Percentiles rank a stretch among this genome's conserved stretches.
These are phyloP conservation scores for Aspergillus tamarii DNA, from an alignment of 2,329 filamentous ascomycete genomes.

Conservation along the genomic window DNA sequence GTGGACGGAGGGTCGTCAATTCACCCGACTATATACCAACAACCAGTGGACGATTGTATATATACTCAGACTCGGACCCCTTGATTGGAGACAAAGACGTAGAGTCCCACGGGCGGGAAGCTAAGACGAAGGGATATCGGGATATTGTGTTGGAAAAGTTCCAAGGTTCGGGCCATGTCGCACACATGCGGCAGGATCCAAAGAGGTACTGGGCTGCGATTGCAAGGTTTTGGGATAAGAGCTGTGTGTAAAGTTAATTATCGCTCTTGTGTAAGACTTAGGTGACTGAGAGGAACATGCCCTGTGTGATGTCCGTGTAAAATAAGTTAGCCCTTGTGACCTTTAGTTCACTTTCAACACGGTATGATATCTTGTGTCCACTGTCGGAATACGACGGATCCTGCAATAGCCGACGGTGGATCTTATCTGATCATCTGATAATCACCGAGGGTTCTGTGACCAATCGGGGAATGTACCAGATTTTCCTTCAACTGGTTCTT, in stretches of 20 bases:
- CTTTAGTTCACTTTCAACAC: neutral
- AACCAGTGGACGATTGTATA: constrained; percentile 2
- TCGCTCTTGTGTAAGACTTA: neutral
- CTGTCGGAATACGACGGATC: neutral
- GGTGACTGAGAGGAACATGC: neutral
- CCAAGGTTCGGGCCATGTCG: constrained; percentile 8
- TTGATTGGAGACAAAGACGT: constrained; percentile 6
- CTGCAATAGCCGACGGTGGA: neutral
- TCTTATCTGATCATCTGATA: constrained; percentile 12
- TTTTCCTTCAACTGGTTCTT: neutral
- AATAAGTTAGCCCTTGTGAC: neutral
- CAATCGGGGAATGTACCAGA: neutral
- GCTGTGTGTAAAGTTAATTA: neutral
- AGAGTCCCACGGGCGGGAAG: constrained; percentile 5
- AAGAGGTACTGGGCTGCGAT: constrained; percentile 3
- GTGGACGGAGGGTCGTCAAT: constrained; percentile 3
- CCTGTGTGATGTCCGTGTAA: neutral
- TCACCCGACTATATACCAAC: constrained; percentile 1
- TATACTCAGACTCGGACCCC: constrained; percentile 9
- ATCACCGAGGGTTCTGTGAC: neutral
- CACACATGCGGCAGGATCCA: constrained; percentile 11
- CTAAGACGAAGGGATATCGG: constrained; percentile 1
- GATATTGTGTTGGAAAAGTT: constrained; percentile 5
- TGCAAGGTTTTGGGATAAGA: constrained; percentile 7
- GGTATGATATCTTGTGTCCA: neutral